Evolutionary conservation across 306 rosid species (phyloP).

Genomic region (Cicer arietinum): DNA sequence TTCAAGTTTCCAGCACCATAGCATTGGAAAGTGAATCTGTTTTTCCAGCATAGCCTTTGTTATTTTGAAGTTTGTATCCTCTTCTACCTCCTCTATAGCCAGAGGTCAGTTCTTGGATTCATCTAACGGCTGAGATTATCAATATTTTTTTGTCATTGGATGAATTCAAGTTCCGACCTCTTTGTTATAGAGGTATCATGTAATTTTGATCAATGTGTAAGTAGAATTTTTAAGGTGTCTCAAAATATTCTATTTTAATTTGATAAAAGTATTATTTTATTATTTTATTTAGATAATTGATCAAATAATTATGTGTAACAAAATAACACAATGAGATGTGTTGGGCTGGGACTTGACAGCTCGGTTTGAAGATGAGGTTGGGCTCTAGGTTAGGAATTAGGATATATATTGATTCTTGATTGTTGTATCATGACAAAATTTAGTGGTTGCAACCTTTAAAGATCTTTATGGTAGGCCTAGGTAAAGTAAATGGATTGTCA

Average conservation of each 20-base stretch:
- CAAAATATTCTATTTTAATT: too few relatives aligned
- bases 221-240: not conserved
- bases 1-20: slow-evolving; percentile 21
- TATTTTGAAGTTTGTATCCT: slow-evolving; percentile 3
- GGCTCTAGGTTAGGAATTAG: slow-evolving; percentile 21
- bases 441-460: slow-evolving; percentile 36
- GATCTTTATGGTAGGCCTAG: slow-evolving; percentile 36
- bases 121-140: not conserved
- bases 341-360: slow-evolving; percentile 34
- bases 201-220: slow-evolving; percentile 23
- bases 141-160: not conserved
- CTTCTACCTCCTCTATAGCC: not conserved
- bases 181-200: too few relatives aligned
- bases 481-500: not conserved
- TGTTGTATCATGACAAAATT: slow-evolving; percentile 21
- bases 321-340: slow-evolving; percentile 19
- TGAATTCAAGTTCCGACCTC: not conserved
- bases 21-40: slow-evolving; percentile 11
- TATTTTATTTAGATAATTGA: too few relatives aligned
- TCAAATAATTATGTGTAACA: not conserved
- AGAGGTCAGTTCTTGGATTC: not conserved
- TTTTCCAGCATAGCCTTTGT: slow-evolving; percentile 7
- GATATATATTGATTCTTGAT: slow-evolving; percentile 39
- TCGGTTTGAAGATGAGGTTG: slow-evolving; percentile 28
- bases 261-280: not conserved